Evolutionary conservation across 768 basidiomycete species (phyloP), one percentile per base, ranked within the genome.

Genomic region (Collybiopsis confluens): DNA sequence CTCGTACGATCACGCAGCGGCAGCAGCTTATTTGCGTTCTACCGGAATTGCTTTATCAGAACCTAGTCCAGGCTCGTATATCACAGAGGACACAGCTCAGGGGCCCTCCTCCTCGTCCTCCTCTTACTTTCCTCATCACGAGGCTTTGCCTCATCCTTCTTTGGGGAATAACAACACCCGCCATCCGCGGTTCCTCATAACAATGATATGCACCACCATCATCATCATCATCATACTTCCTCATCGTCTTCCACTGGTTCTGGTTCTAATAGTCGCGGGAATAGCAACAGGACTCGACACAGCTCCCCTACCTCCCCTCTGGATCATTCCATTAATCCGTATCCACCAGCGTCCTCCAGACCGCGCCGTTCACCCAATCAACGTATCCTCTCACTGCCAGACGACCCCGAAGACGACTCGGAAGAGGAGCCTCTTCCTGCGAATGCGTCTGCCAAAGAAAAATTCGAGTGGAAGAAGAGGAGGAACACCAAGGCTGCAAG

Each of bases 401-500:
- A 71, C 6, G 83, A 85, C 58, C 81, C 84, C 57, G 84, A 87
- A 23, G 76, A 79, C 42, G 73, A 75, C 49, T 69, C 74, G 21
- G 75, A 77, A 13, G 71, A 75, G 33, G 65, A 72, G 20, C 66
- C 65, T 2, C 66, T 68, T 13, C 62, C 68, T 11, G 73, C 79
- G 11, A 72, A 77, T 0, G 69, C 76, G 2, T 75, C 78, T 1
- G 82, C 82, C 60, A 71, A 82, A 61, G 81, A 86, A 63, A 84
- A 85, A 59, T 88, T 89, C 58, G 86, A 83, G 61, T 79, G 78
- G 40, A 93, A 92, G 73, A 81, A 92, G 27, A 77, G 85, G 8
- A 83, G 86, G 70, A 96, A 96, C 60, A 93, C 92, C 2, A 68
- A 92, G 4, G 92, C 92, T 0, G 93, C 93, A 5, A 81, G 92